phyloP scores from a whole-genome alignment of 345 rosid genomes.

The Acer yangbiense region DNA sequence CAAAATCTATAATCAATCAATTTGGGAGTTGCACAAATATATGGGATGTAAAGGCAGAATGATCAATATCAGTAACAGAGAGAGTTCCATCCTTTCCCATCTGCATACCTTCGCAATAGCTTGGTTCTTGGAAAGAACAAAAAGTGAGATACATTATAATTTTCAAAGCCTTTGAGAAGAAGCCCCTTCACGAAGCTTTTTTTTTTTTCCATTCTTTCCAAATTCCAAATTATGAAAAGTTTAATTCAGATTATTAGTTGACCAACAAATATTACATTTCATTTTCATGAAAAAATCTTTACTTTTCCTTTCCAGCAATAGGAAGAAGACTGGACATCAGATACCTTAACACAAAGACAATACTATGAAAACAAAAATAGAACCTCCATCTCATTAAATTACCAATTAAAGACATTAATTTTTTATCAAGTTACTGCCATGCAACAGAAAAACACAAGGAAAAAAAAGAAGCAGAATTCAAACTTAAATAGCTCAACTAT shows the following conservation, averaged over 20 bases:
- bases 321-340: background rate
- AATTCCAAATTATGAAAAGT: background rate
- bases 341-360: background rate
- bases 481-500: background rate
- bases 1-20: background rate
- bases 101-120: constrained; percentile 1
- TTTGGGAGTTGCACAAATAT: background rate
- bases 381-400: background rate
- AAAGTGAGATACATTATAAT: background rate
- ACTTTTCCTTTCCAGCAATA: background rate
- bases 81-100: background rate
- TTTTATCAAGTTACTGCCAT: too few relatives aligned
- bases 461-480: background rate
- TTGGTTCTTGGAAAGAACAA: background rate
- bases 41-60: background rate
- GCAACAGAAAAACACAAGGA: background rate
- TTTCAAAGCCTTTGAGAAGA: background rate
- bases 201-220: background rate
- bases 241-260: too few relatives aligned
- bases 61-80: background rate
- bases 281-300: background rate
- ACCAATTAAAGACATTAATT: background rate
- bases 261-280: background rate
- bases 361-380: background rate
- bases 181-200: background rate